Evolutionary conservation across 805 yeast genomes (phyloP).

Genomic region (Yarrowia keelungensis): DNA sequence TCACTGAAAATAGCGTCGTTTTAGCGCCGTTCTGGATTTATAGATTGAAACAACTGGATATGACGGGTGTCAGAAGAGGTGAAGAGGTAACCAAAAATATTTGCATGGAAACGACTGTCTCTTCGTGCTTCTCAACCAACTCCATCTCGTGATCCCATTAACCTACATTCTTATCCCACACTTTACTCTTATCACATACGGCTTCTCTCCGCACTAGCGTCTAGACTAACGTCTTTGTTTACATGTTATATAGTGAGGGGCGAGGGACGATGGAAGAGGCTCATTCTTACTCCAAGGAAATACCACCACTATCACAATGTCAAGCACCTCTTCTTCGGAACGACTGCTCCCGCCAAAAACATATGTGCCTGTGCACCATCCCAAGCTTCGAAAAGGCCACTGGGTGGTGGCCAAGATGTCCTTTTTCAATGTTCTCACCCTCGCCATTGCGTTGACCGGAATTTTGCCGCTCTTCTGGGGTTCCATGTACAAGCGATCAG

Average conservation of each 20-base stretch:
- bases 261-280: background rate
- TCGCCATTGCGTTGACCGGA: slow-evolving; percentile 45
- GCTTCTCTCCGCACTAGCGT: slow-evolving; percentile 4
- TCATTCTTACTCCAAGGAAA: background rate
- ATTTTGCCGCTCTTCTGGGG: slow-evolving; percentile 61
- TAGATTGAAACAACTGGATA: too few species aligned
- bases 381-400: slow-evolving; percentile 16
- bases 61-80: too few species aligned
- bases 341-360: slow-evolving; percentile 20
- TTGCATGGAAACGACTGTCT: too few species aligned
- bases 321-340: background rate
- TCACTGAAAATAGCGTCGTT: slow-evolving; percentile 10
- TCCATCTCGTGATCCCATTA: too few species aligned
- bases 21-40: background rate
- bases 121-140: too few species aligned
- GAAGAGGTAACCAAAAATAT: too few species aligned
- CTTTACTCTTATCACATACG: background rate
- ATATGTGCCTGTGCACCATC: slow-evolving; percentile 14
- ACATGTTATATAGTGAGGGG: slow-evolving; percentile 4
- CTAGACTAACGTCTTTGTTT: slow-evolving; percentile 14
- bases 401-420: slow-evolving; percentile 17
- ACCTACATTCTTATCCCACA: too few species aligned
- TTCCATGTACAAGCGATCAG: slow-evolving; percentile 51
- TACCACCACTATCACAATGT: background rate
- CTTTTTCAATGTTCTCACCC: slow-evolving; percentile 20